Conservation (phyloP, 192 early-diverging fungal species). For the Gigaspora rosea region DNA sequence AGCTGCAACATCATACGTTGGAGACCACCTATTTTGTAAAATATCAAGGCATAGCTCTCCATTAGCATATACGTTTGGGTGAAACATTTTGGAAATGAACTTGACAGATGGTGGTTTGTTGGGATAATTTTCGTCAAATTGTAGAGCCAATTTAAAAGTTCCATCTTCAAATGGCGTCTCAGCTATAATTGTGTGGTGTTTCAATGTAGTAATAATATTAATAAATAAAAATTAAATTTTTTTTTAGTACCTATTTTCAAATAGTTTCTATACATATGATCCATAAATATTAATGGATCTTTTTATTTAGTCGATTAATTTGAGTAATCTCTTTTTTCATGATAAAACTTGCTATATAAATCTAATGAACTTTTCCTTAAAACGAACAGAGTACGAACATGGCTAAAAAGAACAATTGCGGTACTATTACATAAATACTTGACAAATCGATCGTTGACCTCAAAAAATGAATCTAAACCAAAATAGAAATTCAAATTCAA, state of each 20-base stretch:
- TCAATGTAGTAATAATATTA: not conserved
- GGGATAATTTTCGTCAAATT: conserved; percentile 97
- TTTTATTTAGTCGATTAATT: not conserved
- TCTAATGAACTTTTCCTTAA: not conserved
- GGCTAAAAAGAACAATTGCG: too few relatives aligned
- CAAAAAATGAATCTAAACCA: too few relatives aligned
- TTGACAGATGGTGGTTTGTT: conserved; percentile 96
- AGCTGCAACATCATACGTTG: conserved; percentile 91
- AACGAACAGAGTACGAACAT: too few relatives aligned
- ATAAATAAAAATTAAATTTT: not conserved
- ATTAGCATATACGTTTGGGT: conserved; percentile 97
- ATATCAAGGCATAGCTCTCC: conserved; percentile 98
- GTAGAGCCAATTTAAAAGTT: conserved; percentile 91
- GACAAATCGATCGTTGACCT: too few relatives aligned
- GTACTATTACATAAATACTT: too few relatives aligned
- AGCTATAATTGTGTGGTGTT: not conserved
- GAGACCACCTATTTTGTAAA: conserved; percentile 97
- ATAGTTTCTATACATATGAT: not conserved
- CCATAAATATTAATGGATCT: not conserved
- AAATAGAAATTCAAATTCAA: too few relatives aligned
- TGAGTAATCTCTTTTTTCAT: not conserved
- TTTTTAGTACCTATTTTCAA: not conserved
- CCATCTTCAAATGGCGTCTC: conserved; percentile 96
- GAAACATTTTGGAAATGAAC: conserved; percentile 96
- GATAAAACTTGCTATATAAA: not conserved